Conservation (phyloP, 257 asterid genomes). For the Solanum rostratum region DNA sequence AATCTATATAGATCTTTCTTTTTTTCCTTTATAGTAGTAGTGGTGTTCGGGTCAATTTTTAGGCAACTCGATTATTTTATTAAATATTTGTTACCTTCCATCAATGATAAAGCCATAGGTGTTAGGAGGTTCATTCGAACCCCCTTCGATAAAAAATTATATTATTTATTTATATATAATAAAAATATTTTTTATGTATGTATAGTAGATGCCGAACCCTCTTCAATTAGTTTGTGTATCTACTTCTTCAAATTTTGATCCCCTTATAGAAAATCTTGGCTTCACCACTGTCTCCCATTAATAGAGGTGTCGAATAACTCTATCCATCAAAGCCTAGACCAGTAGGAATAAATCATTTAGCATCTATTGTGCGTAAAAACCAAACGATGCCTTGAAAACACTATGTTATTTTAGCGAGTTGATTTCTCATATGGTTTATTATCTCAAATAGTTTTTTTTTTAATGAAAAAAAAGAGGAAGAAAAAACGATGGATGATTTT, state of each 20-base stretch:
- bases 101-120: too few relatives aligned
- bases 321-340: too few relatives aligned
- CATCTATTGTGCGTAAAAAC: not conserved
- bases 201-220: too few relatives aligned
- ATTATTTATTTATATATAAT: too few relatives aligned
- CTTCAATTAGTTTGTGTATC: too few relatives aligned
- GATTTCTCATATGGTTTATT: not conserved
- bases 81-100: not conserved
- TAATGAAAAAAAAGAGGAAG: not conserved
- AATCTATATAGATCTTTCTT: not conserved
- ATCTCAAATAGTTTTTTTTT: not conserved
- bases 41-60: rapidly evolving
- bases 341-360: not conserved
- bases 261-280: too few relatives aligned
- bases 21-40: not conserved
- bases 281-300: too few relatives aligned
- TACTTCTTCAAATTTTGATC: too few relatives aligned
- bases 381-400: not conserved
- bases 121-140: too few relatives aligned
- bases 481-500: not conserved
- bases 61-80: not conserved
- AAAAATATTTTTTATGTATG: too few relatives aligned
- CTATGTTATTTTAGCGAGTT: not conserved
- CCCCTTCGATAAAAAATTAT: too few relatives aligned
- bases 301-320: not conserved